Conservation (phyloP, 2,329 filamentous ascomycete genomes). For the Fulvia fulva region DNA sequence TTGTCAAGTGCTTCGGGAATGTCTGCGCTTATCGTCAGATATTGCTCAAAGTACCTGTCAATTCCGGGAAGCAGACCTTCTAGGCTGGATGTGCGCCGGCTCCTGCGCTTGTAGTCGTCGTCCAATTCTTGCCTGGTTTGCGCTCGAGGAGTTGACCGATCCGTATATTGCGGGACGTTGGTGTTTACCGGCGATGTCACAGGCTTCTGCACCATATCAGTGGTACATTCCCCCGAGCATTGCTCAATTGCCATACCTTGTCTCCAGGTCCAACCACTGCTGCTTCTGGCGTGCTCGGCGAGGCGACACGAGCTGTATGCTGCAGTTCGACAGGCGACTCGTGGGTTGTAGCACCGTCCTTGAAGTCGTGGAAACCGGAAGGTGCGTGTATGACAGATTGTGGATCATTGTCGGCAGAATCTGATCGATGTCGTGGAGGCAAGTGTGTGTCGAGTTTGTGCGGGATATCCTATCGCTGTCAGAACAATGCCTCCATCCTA, state of each 20-base stretch:
- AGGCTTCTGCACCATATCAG: constrained; percentile 30
- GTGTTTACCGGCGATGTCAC: constrained; percentile 68
- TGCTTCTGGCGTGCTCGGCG: constrained; percentile 35
- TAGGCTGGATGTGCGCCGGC: constrained; percentile 68
- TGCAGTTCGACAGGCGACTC: constrained; percentile 22
- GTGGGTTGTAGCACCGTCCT: constrained; percentile 14
- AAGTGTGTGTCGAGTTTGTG: constrained; percentile 46
- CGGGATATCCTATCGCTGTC: constrained; percentile 27
- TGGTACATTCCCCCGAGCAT: neutral
- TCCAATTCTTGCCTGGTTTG: constrained; percentile 76
- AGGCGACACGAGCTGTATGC: constrained; percentile 29
- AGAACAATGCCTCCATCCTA: constrained; percentile 11
- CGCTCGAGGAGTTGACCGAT: constrained; percentile 74
- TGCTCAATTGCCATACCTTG: constrained; percentile 25
- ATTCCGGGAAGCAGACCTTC: constrained; percentile 56
- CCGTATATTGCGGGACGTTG: constrained; percentile 58
- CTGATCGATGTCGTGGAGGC: constrained; percentile 44
- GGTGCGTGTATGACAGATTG: constrained; percentile 90
- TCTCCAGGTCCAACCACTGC: constrained; percentile 27
- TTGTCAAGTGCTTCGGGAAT: constrained; percentile 45
- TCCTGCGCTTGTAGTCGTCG: constrained; percentile 49
- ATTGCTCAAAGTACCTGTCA: constrained; percentile 11
- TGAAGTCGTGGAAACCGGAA: constrained; percentile 76
- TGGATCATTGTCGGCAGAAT: constrained; percentile 65
- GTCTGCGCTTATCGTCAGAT: constrained; percentile 34